Evolutionary conservation across 805 yeast species (phyloP), one percentile per base, ranked within the genome.

Genomic region (Lipomyces mesembrius): DNA sequence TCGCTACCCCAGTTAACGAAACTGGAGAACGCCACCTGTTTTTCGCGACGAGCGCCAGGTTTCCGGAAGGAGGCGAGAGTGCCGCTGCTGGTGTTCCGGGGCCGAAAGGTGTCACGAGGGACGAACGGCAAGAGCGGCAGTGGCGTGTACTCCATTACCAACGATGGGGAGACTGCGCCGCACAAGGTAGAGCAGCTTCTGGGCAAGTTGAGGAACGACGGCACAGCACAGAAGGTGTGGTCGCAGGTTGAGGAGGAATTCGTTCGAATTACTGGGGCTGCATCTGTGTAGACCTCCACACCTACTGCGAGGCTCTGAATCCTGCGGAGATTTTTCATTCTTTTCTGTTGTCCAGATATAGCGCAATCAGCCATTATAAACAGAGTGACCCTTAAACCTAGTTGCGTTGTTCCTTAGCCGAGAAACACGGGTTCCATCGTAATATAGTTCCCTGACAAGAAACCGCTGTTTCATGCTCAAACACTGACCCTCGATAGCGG

Each of bases 31-130:
- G 59, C 22, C 59, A 56, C 2, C 22, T 56, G 59, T 56, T 56
- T 29, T 56, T 3, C 12, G 60, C 60, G 29, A 56, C 59, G 34
- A 56, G 59, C 46, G 34, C 61, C 34, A 56, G 46, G 29, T 56
- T 8, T 34, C 37, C 37, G 37, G 29, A 8, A 29, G 25, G 29
- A 20, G 29, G 46, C 29, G 22, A 20, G 8, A 34, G 59, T 20
- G 46, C 22, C 29, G 59, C 46, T 20, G 25, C 29, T 12, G 55
- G 55, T 27, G 59, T 56, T 22, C 59, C 59, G 29, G 25, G 8
- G 46, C 3, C 22, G 25, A 34, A 56, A 9, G 59, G 46, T 34
- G 52, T 20, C 22, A 29, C 59, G 29, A 29, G 59, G 53, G 9
- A 56, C 59, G 22, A 56, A 56, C 52, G 52, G 52, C 9, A 27